These are phyloP conservation scores for Apiotrichum siamense DNA, from an alignment of 1,284 basidiomycete species.

Conservation along the genomic window DNA sequence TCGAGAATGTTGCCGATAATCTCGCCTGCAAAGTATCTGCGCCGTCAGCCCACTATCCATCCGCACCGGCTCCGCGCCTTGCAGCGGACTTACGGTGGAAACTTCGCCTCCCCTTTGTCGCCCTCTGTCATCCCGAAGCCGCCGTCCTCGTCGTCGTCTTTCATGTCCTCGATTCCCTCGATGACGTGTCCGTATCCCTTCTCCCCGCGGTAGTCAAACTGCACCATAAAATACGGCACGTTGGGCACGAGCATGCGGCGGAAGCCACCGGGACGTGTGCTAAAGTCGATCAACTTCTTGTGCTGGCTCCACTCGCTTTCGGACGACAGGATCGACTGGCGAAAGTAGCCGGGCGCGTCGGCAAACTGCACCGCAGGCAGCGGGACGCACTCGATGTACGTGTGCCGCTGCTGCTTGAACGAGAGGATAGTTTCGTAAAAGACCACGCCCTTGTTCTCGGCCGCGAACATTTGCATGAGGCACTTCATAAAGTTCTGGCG, in stretches of 20 bases:
- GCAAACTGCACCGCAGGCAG: conserved; percentile 78
- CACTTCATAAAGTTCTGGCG: conserved; percentile 97
- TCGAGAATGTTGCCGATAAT: conserved; percentile 89
- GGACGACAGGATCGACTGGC: conserved; percentile 83
- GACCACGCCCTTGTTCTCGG: conserved; percentile 79
- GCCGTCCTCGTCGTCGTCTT: conserved; percentile 58
- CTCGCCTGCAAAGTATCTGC: conserved; percentile 87
- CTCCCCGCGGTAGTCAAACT: conserved; percentile 95
- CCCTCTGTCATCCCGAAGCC: conserved; percentile 69
- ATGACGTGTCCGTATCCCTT: conserved; percentile 97
- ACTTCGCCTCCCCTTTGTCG: conserved; percentile 79
- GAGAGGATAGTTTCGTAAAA: conserved; percentile 90
- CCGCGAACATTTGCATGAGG: conserved; percentile 86
- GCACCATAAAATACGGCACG: conserved; percentile 96
- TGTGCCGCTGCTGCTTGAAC: conserved; percentile 82
- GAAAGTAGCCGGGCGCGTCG: conserved; percentile 86
- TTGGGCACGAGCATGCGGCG: conserved; percentile 89
- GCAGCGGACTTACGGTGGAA: conserved; percentile 61
- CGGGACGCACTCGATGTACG: conserved; percentile 84
- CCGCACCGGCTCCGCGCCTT: no score
- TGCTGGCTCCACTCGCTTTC: conserved; percentile 97
- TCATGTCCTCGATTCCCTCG: conserved; percentile 70
- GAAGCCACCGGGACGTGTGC: conserved; percentile 78
- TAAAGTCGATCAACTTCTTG: conserved; percentile 92
- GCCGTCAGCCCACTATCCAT: background rate